Evolutionary conservation across 2,329 filamentous ascomycete species (phyloP).

Genomic region (Sporothrix variecibatus): DNA sequence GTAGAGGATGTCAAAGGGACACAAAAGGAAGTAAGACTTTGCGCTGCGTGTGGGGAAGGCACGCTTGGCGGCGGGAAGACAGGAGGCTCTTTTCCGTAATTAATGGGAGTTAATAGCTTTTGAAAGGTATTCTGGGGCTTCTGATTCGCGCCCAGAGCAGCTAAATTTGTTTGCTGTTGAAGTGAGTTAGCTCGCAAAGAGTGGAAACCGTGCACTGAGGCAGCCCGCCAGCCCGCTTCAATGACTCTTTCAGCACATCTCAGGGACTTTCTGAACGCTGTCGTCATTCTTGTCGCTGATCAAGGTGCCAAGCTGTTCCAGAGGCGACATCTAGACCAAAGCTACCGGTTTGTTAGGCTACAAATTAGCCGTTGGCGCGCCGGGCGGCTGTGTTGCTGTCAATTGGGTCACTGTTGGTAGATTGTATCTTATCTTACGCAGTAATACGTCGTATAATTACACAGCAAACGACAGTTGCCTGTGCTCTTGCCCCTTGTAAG

Average conservation of each 20-base stretch:
- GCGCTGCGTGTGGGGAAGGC: neutral
- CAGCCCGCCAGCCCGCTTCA: constrained; percentile 1
- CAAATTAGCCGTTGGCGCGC: neutral
- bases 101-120: neutral
- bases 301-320: constrained; percentile 15
- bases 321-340: neutral
- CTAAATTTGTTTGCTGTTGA: neutral
- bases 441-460: too few relatives aligned
- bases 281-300: constrained; percentile 8
- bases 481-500: neutral
- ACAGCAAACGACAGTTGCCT: neutral
- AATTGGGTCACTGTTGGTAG: neutral
- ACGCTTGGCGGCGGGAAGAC: neutral
- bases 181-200: neutral
- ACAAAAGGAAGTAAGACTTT: constrained; percentile 9
- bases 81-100: neutral
- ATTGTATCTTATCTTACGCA: too few relatives aligned
- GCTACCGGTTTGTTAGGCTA: neutral
- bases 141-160: neutral
- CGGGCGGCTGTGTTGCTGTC: neutral
- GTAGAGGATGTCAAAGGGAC: constrained; percentile 1
- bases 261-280: neutral
- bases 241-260: neutral
- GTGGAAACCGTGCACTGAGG: constrained; percentile 6
- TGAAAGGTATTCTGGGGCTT: neutral